These are phyloP conservation scores for Eimeria tenella DNA, from an alignment of 169 alveolate genomes.

Conservation along the genomic window DNA sequence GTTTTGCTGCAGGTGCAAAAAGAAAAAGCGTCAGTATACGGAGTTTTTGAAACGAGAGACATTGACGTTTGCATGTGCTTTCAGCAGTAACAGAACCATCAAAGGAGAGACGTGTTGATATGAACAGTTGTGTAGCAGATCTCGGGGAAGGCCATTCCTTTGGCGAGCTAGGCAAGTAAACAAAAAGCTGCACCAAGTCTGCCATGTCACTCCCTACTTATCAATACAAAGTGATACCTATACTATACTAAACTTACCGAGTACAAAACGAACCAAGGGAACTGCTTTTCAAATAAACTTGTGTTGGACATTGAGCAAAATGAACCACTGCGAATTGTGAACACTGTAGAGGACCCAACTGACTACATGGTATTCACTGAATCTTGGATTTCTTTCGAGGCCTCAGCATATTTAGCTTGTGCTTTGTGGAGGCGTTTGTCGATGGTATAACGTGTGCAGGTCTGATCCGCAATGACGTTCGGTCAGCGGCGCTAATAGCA, in stretches of 20 bases:
- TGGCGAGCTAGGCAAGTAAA: slow-evolving; percentile 71
- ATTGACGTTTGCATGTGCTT: neutral
- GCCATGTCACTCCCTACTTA: neutral
- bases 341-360: no score
- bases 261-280: no score
- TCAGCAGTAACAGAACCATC: neutral
- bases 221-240: no score
- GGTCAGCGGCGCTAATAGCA: slow-evolving; percentile 73
- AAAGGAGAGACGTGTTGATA: slow-evolving; percentile 56
- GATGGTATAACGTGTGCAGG: slow-evolving; percentile 2
- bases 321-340: no score
- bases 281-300: no score
- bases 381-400: no score
- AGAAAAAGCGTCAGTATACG: no score
- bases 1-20: no score
- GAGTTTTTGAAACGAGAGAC: no score
- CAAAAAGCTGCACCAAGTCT: neutral
- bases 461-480: slow-evolving; percentile 74
- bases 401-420: neutral
- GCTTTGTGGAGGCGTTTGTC: neutral
- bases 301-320: no score
- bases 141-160: slow-evolving; percentile 73
- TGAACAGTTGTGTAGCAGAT: slow-evolving; percentile 59
- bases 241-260: no score
- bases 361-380: no score